Evolutionary conservation across 345 rosid genomes (phyloP), one percentile per base, ranked within the genome.

Genomic region (Euphorbia pulcherrima): DNA sequence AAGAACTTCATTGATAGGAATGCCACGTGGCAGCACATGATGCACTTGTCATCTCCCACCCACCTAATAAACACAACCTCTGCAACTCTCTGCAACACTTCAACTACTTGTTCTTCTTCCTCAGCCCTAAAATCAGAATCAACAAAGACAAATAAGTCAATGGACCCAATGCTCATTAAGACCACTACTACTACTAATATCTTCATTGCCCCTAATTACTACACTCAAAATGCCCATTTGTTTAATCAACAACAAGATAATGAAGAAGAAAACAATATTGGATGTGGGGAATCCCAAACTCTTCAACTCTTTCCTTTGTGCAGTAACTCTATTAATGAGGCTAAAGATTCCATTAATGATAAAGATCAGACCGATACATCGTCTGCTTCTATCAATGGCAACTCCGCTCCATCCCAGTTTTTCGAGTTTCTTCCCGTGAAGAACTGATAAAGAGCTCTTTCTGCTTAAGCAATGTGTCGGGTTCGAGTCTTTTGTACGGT

Each of bases 401-500:
- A 72, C 75, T 68, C 67, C 72, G 27, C 63, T 24, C 14, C 77
- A 10, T 75, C 54, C 70, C 88, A 81, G 75, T 90, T 88, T 70
- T 90, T 85, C 74, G 97, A 90, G 78, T 90, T 90, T 77, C 88
- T 90, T 61, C 97, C 97, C 14, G 7, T 90, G 83, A 90, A 88
- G 80, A 84, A 83, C 74, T 86, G 77, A 72, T 40, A 9, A 41
- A 47, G 4, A 41, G 7, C 37, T 33, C 4, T 33, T 33, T 33
- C 37, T 33, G 37, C 37, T 33, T 33, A 33, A 33, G 37, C 7
- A 33, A 41, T 6, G 47, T 41, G 13, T 41, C 47, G 14, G 14
- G 47, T 41, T 41, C 47, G 47, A 41, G 47, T 41, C 2, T 41
- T 41, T 7, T 41, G 2, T 6, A 6, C 8, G 8, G 47, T 41